phyloP scores from a whole-genome alignment of 2,329 filamentous ascomycete species.

The Penicillium psychrosexuale region DNA sequence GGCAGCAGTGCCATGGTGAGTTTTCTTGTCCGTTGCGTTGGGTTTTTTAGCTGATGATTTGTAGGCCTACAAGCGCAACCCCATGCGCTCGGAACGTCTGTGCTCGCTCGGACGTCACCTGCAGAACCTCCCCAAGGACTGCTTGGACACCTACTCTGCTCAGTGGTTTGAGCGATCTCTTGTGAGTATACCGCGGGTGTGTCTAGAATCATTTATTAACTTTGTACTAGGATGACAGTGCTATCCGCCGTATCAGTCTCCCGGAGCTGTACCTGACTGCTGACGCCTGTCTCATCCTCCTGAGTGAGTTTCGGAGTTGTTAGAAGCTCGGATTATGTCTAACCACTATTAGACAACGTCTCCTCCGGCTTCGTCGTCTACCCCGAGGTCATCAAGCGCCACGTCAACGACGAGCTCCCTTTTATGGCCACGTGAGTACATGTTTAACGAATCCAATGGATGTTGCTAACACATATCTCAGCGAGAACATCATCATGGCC shows the following conservation, averaged over 20 bases:
- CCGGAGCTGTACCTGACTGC: slow-evolving; percentile 67
- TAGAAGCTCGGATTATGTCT: background rate
- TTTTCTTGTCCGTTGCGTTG: background rate
- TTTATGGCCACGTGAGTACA: slow-evolving; percentile 70
- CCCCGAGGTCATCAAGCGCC: slow-evolving; percentile 65
- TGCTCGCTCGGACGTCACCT: slow-evolving; percentile 58
- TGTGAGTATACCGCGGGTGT: slow-evolving; percentile 18
- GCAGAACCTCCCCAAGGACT: slow-evolving; percentile 53
- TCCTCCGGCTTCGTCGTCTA: slow-evolving; percentile 72
- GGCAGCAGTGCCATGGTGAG: slow-evolving; percentile 59
- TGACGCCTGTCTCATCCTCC: slow-evolving; percentile 53
- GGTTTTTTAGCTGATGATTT: slow-evolving; percentile 39
- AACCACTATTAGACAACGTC: slow-evolving; percentile 58
- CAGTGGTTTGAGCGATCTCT: slow-evolving; percentile 79
- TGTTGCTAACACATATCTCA: slow-evolving; percentile 20
- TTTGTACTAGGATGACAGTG: slow-evolving; percentile 60
- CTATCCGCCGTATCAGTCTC: slow-evolving; percentile 58
- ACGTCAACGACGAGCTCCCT: slow-evolving; percentile 72
- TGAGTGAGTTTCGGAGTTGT: slow-evolving; percentile 26
- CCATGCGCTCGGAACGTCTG: slow-evolving; percentile 58
- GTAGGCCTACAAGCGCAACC: slow-evolving; percentile 62
- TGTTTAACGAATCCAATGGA: background rate
- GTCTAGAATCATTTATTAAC: slow-evolving; percentile 9
- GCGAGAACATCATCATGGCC: slow-evolving; percentile 67
- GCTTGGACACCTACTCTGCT: slow-evolving; percentile 63